Evolutionary conservation across 345 rosid genomes (phyloP), one percentile per base, ranked within the genome.

Genomic region (Euclidium syriacum): DNA sequence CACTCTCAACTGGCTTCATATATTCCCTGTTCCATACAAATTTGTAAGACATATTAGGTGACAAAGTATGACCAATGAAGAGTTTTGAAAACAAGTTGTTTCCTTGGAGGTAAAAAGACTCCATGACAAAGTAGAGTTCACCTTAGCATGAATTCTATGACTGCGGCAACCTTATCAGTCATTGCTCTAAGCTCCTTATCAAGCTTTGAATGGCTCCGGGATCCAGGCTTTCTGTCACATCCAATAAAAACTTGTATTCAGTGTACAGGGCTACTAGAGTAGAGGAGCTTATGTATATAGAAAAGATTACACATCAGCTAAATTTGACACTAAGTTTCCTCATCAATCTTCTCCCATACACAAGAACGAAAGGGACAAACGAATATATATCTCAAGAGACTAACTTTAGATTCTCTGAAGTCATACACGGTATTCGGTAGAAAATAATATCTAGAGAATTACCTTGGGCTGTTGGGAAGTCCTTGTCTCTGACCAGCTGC

Each of bases 1-100:
- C 14, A 70, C 80, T 76, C 76, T 94, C 97, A 73, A 80, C 62
- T 10, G 99, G 96, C 78, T 62, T 82, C 95, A 94, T 72, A 58
- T 79, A 67, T 65, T 81, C 83, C 76, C 97, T 90, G 81, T 67
- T 53, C 46, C 75, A 74, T 40, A 71, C 33, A 42, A 19, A 49
- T n/a, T n/a, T n/a, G n/a, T n/a, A n/a, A n/a, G n/a, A 51, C 27
- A 25, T 18, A 19, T 62, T 33, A 29, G 18, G 22, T 3, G 52
- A 30, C 55, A 68, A n/a, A n/a, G n/a, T n/a, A n/a, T n/a, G 5
- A 36, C 4, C 2, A 36, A 54, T 38, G 20, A 18, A 18, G 25
- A 35, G 32, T 19, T 38, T n/a, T 14, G 54, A 47, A 32, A 38
- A 48, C n/a, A 39, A 52, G 12, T 2, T 14, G 57, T 18, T 20